Base-by-base conservation (phyloP, 306 rosid species). In the Betula pendula region DNA sequence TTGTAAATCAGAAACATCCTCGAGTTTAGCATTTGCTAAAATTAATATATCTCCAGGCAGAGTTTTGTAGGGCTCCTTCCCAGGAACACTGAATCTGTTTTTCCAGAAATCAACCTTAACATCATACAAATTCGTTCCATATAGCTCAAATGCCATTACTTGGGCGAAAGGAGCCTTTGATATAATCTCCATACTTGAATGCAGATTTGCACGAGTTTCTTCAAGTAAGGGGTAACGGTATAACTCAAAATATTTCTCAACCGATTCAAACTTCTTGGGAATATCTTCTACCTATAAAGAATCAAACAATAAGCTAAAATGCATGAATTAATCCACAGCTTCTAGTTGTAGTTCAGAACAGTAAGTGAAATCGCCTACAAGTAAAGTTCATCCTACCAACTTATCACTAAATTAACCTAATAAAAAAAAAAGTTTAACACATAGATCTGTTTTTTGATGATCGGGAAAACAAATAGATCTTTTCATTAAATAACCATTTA, bases 21-120 rank as follows among this genome's bases (percentile, higher is more conserved):
- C 90, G 0, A 92, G 92, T 73, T 82, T 90, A 24, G 81, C 85
- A 80, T 90, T 86, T 0, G 89, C 81, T 70, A 92, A 77, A 68
- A 90, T 48, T 40, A 90, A 83, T 58, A 92, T 67, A 85, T 92
- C 96, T 33, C 97, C 97, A 0, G 80, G 79, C 77, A 89, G 77
- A 47, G 90, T 85, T 82, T 84, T 87, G 84, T 90, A 86, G 10
- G 85, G 73, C 60, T 83, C 93, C 79, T 87, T 90, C 2, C 93
- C 89, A 22, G 71, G 62, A n/a, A 76, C 80, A 66, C 71, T 51
- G 20, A 62, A 89, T 73, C 87, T 80, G 63, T 90, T 92, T 63
- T 45, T 75, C 96, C 96, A 92, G 40, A 0, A 68, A 60, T 72
- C 75, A 70, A 90, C 85, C 42, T 27, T 68, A 43, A 89, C 69